Evolutionary conservation across 371 early-diverging fungal species (phyloP), one percentile per base, ranked within the genome.

Genomic region (Mortierella sp.): DNA sequence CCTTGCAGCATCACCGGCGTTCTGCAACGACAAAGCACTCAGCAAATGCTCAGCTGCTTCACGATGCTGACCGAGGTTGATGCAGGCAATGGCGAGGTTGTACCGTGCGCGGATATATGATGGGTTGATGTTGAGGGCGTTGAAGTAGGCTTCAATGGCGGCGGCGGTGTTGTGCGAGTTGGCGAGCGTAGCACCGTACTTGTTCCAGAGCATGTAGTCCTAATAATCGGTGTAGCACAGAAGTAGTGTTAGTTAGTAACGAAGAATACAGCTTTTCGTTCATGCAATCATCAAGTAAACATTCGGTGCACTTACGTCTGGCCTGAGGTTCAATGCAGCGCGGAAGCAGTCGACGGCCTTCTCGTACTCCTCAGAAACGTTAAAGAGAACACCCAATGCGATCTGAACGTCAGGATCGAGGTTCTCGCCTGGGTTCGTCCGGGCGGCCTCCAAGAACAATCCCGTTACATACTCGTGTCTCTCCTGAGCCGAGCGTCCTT

Each of bases 301-400:
- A 64, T 14, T 39, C 7, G 39, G 37, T 19, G 22, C 26, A 64
- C 87, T 88, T 89, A 94, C 94, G 76, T 95, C 90, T 5, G 99
- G 98, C 45, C 94, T 85, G 26, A 89, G 90, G n/a, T 92, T 89
- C 43, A 99, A 85, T 41, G 99, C 98, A 3, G 98, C 92, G 64
- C 94, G 92, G 90, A 99, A 99, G 79, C 99, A 99, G 86, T 99
- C 99, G 5, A 97, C 92, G 0, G 99, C 97, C 87, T 98, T 98
- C 43, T 91, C 90, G 74, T 95, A 98, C 72, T 98, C 97, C 44
- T 93, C 91, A 2, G 94, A 92, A 9, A 95, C 92, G 83, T 98
- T 95, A 85, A 97, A 98, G 65, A 99, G 80, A 1, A 99, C 94
- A 5, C 99, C 99, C 8, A 99, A 89, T 0, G 95, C 98, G 45